Base-by-base conservation (phyloP, 139 green algal species). In the Klebsormidium nitens region DNA sequence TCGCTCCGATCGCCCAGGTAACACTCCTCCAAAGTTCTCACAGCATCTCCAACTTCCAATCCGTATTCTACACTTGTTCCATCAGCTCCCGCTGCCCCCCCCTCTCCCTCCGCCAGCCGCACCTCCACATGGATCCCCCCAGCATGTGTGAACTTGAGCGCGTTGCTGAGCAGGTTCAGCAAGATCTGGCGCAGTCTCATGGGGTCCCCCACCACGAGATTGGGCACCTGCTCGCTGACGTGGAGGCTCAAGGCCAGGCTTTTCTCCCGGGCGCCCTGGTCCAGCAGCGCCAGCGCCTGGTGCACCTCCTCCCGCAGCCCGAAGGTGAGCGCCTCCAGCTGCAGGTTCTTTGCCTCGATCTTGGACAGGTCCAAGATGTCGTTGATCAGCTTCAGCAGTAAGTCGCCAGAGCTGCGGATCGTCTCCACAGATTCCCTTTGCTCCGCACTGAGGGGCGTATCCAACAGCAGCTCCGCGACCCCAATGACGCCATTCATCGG, bases 401-500 rank as follows among this genome's bases (percentile, higher is more conserved):
- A 68, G 55, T 75, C 67, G 3, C 67, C 67, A 5, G 67, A 75
- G 11, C 55, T 47, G 17, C 67, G 67, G 67, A 75, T 75, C 26
- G 66, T 74, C 39, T 74, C 66, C 5, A 74, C 17, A 46, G 66
- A 74, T 34, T 52, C 46, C 1, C 75, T 64, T 79, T 90, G 85
- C 70, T 89, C 82, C 0, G 78, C 82, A 11, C 76, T 80, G n/a
- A 90, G 73, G 11, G 52, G 36, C 31, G 72, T 82, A 5, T 69
- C 35, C n/a, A 81, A 40, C 65, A 89, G 63, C 61, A 90, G 72
- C 75, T 89, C 58, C 5, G 72, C 70, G 42, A 84, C 71, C 28
- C 72, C 84, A 36, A 89, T 84, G 47, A 89, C 88, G 29, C 67
- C 84, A 55, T 89, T 89, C 37, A 89, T 70, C 5, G 85, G 85